These are phyloP conservation scores for Xylaria sp. DNA, from an alignment of 2,329 filamentous ascomycete genomes.

Conservation along the genomic window DNA sequence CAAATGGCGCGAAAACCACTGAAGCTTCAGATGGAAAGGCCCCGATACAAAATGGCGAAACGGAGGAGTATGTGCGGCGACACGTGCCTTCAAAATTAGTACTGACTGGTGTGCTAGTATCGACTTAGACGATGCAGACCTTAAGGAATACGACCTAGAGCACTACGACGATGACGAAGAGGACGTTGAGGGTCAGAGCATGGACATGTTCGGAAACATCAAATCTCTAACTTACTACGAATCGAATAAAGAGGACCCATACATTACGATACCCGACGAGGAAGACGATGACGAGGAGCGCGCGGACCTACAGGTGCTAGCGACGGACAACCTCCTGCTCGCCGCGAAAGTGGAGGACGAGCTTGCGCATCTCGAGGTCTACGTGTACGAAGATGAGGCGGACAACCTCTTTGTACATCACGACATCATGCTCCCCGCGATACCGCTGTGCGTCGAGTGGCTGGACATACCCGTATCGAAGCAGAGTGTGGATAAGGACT, in stretches of 20 bases:
- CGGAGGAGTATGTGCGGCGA: constrained; percentile 27
- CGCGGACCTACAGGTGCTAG: constrained; percentile 89
- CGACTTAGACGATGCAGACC: constrained; percentile 74
- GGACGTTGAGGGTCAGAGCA: constrained; percentile 69
- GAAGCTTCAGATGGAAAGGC: constrained; percentile 1
- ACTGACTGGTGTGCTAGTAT: constrained; percentile 42
- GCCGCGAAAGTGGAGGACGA: constrained; percentile 96
- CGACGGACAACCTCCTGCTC: constrained; percentile 89
- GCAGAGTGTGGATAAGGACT: constrained; percentile 60
- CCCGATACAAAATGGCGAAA: constrained; percentile 16
- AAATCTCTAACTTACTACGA: constrained; percentile 93
- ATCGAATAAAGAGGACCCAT: constrained; percentile 92
- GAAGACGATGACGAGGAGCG: constrained; percentile 80
- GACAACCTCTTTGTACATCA: constrained; percentile 99
- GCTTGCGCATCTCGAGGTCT: constrained; percentile 92
- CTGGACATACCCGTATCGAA: constrained; percentile 88
- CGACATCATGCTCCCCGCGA: constrained; percentile 98
- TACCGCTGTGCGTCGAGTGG: constrained; percentile 96
- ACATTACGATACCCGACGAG: constrained; percentile 81
- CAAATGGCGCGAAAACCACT: constrained; percentile 14
- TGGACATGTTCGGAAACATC: constrained; percentile 94
- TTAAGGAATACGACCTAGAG: constrained; percentile 95
- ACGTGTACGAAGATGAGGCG: constrained; percentile 92
- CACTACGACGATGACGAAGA: constrained; percentile 87
- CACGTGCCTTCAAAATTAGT: not conserved